A percentile compares a stretch with the other conserved stretches of the same genome.
Conservation (phyloP, 176 grass and related monocot genomes). For the Otatea glauca region DNA sequence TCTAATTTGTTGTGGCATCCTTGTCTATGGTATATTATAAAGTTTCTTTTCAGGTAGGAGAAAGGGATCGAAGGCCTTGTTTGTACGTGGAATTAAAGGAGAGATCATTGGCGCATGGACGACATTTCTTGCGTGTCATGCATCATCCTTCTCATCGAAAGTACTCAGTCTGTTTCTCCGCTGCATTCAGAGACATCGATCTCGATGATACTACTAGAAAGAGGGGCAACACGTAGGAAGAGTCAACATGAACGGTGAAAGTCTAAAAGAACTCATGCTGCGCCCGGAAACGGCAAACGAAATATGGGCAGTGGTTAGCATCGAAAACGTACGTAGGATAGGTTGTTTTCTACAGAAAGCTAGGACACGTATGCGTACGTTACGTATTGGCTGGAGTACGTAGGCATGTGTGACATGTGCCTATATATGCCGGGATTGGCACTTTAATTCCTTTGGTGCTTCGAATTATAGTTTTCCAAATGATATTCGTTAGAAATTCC, state of each 20-base stretch:
- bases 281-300: not conserved
- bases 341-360: not conserved
- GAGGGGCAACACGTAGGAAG: not conserved
- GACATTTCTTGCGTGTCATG: constrained; percentile 1
- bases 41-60: constrained; percentile 32
- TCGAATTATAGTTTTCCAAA: not conserved
- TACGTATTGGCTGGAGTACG: not conserved
- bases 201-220: not conserved
- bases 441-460: too few relatives aligned
- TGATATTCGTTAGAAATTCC: not conserved
- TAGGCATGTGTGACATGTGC: not conserved
- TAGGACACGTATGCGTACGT: not conserved
- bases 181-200: not conserved
- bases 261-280: not conserved
- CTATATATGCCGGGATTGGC: not conserved
- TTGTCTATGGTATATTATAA: constrained; percentile 1
- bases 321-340: not conserved
- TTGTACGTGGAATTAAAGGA: constrained; percentile 4
- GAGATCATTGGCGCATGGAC: not conserved
- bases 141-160: constrained; percentile 13
- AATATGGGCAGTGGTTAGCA: not conserved
- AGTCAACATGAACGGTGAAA: not conserved
- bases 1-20: constrained; percentile 28
- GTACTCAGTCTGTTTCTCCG: not conserved
- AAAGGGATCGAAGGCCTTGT: constrained; percentile 26